Evolutionary conservation across 2,329 filamentous ascomycete genomes (phyloP).

Genomic region (Hyphodiscus sp.): DNA sequence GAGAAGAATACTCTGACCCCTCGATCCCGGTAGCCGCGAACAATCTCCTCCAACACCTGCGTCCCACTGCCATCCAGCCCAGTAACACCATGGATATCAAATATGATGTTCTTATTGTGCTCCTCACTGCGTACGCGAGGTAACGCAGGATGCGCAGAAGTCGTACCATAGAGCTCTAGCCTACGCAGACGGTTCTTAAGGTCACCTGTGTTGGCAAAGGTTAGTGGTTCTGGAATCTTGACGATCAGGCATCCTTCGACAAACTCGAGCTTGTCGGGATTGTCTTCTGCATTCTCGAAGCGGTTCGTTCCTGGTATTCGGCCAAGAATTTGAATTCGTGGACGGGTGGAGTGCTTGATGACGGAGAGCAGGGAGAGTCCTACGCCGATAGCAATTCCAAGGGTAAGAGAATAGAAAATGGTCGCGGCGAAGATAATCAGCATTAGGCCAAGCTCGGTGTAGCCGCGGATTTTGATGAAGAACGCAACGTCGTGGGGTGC

Average conservation of each 20-base stretch:
- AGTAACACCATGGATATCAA: slow-evolving; percentile 96
- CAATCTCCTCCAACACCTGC: slow-evolving; percentile 87
- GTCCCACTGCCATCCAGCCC: slow-evolving; percentile 88
- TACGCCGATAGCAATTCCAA: slow-evolving; percentile 91
- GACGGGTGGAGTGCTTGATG: slow-evolving; percentile 82
- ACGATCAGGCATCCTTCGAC: slow-evolving; percentile 90
- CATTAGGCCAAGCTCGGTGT: slow-evolving; percentile 83
- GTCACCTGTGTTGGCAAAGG: slow-evolving; percentile 93
- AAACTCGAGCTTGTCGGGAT: slow-evolving; percentile 72
- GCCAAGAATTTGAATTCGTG: slow-evolving; percentile 92
- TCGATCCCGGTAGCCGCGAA: slow-evolving; percentile 68
- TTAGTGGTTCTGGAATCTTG: slow-evolving; percentile 94
- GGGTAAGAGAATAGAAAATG: slow-evolving; percentile 88
- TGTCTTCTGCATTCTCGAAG: slow-evolving; percentile 78
- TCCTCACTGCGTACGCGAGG: slow-evolving; percentile 72
- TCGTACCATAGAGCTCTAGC: slow-evolving; percentile 87
- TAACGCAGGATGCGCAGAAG: slow-evolving; percentile 75
- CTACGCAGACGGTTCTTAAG: slow-evolving; percentile 76
- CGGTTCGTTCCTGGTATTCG: slow-evolving; percentile 76
- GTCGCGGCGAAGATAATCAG: slow-evolving; percentile 82
- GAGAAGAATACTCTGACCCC: slow-evolving; percentile 74
- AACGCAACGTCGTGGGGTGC: slow-evolving; percentile 87
- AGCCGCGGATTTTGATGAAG: slow-evolving; percentile 79
- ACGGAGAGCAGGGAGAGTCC: slow-evolving; percentile 85
- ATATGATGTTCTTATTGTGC: slow-evolving; percentile 86